Evolutionary conservation across 371 early-diverging fungal genomes (phyloP).

Genomic region (Mortierella sp.): DNA sequence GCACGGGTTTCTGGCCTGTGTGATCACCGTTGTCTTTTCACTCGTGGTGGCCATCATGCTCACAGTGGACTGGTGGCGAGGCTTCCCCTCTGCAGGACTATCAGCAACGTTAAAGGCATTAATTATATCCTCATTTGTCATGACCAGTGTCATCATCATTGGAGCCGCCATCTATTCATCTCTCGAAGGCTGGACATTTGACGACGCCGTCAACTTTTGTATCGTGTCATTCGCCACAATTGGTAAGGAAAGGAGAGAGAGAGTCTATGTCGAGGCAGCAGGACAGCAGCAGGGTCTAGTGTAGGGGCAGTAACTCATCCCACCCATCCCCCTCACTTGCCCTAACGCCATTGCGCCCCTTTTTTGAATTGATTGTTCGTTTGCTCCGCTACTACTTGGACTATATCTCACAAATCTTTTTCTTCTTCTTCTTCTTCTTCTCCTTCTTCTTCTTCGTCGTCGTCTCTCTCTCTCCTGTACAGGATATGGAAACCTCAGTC

Average conservation of each 20-base stretch:
- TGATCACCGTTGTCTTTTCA: constrained; percentile 39
- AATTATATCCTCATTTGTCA: constrained; percentile 48
- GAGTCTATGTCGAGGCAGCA: too few species aligned
- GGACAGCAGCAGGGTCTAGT: too few species aligned
- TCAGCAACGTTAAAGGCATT: constrained; percentile 44
- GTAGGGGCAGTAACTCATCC: too few species aligned
- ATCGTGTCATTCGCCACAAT: constrained; percentile 51
- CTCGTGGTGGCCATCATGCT: constrained; percentile 41
- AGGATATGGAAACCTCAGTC: constrained; percentile 15
- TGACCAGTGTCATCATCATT: constrained; percentile 43
- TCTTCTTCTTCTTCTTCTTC: too few species aligned
- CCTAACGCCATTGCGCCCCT: too few species aligned
- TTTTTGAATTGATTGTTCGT: too few species aligned
- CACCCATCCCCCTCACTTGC: too few species aligned
- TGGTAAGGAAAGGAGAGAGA: constrained; percentile 14
- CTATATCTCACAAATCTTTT: too few species aligned
- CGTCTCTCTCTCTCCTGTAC: too few species aligned
- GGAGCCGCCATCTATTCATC: constrained; percentile 32
- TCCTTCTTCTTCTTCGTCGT: not conserved
- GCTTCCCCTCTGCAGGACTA: constrained; percentile 47
- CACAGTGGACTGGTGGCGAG: constrained; percentile 46
- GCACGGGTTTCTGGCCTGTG: constrained; percentile 48
- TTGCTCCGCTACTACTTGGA: too few species aligned
- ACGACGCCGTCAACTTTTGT: constrained; percentile 47
- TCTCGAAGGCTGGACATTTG: constrained; percentile 45